These are phyloP conservation scores for Lepraria neglecta DNA, from an alignment of 495 filamentous ascomycete species.

Conservation along the genomic window DNA sequence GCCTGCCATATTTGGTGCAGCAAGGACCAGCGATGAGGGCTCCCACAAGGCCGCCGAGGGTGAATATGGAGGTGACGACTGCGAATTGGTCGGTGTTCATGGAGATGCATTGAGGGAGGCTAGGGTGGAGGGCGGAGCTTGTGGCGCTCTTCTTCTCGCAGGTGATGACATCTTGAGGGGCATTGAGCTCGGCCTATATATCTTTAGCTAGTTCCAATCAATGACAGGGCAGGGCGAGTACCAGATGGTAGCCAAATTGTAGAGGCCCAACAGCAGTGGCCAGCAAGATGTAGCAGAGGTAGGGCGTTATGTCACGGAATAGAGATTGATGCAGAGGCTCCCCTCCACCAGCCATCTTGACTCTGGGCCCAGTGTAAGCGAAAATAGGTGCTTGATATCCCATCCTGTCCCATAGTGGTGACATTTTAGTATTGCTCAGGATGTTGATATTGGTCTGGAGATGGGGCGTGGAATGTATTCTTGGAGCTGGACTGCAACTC, in stretches of 20 bases:
- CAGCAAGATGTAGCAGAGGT: constrained; percentile 57
- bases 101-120: constrained; percentile 69
- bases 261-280: constrained; percentile 71
- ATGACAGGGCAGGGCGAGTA: constrained; percentile 35
- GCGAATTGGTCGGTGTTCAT: constrained; percentile 75
- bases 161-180: constrained; percentile 82
- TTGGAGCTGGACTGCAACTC: not conserved
- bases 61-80: constrained; percentile 82
- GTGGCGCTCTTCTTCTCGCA: constrained; percentile 53
- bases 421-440: too few species aligned
- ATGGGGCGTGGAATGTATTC: not conserved
- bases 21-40: constrained; percentile 71
- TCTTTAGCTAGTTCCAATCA: constrained; percentile 24
- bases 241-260: constrained; percentile 91
- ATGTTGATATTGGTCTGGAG: not conserved
- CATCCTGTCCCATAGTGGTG: not conserved
- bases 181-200: constrained; percentile 81
- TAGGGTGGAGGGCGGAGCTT: constrained; percentile 26
- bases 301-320: constrained; percentile 44
- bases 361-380: not conserved
- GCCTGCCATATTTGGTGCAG: constrained; percentile 53
- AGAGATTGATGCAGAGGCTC: constrained; percentile 8
- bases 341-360: constrained; percentile 12
- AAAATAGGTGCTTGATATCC: too few species aligned
- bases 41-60: constrained; percentile 78